A percentile compares a stretch with the other conserved stretches of the same genome.
Conservation (phyloP, 179 eudicot genomes). For the Gypsophila paniculata region DNA sequence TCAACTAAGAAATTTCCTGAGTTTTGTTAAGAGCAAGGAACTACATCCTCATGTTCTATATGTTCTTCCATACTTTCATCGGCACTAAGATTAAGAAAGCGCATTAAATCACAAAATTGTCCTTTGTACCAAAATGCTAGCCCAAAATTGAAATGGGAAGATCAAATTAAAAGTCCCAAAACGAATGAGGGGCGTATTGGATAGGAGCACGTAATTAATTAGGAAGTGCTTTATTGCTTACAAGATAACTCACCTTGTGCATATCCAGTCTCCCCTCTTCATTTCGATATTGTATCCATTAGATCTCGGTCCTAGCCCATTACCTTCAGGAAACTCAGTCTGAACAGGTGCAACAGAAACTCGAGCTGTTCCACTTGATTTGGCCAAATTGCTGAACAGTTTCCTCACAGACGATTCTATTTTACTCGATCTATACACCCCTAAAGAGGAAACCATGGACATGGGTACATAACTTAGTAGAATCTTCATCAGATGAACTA, state of each 20-base stretch:
- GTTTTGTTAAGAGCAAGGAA: background rate
- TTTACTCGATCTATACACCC: slow-evolving; percentile 26
- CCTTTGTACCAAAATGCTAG: too few relatives aligned
- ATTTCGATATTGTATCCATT: slow-evolving; percentile 45
- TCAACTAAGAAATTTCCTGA: background rate
- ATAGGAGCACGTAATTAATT: too few relatives aligned
- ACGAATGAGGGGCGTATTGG: too few relatives aligned
- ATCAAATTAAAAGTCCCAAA: too few relatives aligned
- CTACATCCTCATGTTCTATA: too few relatives aligned
- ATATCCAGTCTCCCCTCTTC: slow-evolving; percentile 91
- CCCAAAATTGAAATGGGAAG: too few relatives aligned
- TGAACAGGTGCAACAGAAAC: slow-evolving; percentile 28
- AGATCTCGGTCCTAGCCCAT: slow-evolving; percentile 31
- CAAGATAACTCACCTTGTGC: slow-evolving; percentile 54
- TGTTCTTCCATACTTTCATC: too few relatives aligned
- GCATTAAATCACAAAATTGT: too few relatives aligned
- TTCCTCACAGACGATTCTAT: slow-evolving; percentile 64
- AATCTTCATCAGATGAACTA: slow-evolving; percentile 73
- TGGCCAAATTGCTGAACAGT: slow-evolving; percentile 52
- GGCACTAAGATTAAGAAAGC: too few relatives aligned
- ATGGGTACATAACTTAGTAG: slow-evolving; percentile 71
- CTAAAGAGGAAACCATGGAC: slow-evolving; percentile 44
- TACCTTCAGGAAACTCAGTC: slow-evolving; percentile 33
- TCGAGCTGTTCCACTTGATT: slow-evolving; percentile 26
- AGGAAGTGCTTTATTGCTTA: background rate